Percentiles rank a stretch among this genome's conserved stretches.
phyloP scores from a whole-genome alignment of 1,139 yeast genomes.

The Sugiyamaella sp. region DNA sequence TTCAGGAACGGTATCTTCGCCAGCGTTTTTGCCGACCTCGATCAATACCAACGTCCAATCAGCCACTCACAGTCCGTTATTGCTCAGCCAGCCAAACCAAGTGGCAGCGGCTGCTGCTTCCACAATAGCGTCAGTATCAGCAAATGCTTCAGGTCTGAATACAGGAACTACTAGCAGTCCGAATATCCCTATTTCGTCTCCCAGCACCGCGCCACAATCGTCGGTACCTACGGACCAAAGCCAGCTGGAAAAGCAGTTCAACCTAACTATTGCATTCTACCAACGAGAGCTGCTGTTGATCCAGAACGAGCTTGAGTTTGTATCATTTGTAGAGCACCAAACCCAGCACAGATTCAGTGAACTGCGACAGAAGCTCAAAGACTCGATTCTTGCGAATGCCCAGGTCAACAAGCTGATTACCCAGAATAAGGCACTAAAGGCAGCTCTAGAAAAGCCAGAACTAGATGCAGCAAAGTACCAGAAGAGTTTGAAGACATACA shows the following conservation, averaged over 20 bases:
- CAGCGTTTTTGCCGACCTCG: slow-evolving; percentile 8
- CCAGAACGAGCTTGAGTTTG: slow-evolving; percentile 66
- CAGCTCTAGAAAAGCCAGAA: slow-evolving; percentile 38
- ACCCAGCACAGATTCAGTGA: slow-evolving; percentile 51
- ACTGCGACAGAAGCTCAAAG: slow-evolving; percentile 45
- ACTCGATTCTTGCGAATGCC: slow-evolving; percentile 37
- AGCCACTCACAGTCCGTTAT: slow-evolving; percentile 17
- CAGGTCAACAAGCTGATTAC: slow-evolving; percentile 38
- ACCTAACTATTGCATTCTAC: slow-evolving; percentile 47
- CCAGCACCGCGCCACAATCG: slow-evolving; percentile 4
- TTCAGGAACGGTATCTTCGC: slow-evolving; percentile 22
- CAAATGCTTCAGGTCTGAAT: slow-evolving; percentile 11
- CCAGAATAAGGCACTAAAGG: slow-evolving; percentile 35
- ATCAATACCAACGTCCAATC: slow-evolving; percentile 3
- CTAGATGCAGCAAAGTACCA: slow-evolving; percentile 37
- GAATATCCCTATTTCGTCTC: slow-evolving; percentile 4
- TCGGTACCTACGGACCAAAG: not conserved
- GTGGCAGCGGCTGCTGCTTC: slow-evolving; percentile 9
- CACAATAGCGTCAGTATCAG: slow-evolving; percentile 3
- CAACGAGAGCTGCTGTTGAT: slow-evolving; percentile 61
- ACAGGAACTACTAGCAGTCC: slow-evolving; percentile 17
- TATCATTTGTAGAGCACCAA: slow-evolving; percentile 57
- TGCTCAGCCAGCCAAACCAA: slow-evolving; percentile 14
- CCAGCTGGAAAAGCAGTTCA: slow-evolving; percentile 18
- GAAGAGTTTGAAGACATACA: slow-evolving; percentile 36